Conservation (phyloP, 2,329 filamentous ascomycete genomes). For the Aspergillus ustus region DNA sequence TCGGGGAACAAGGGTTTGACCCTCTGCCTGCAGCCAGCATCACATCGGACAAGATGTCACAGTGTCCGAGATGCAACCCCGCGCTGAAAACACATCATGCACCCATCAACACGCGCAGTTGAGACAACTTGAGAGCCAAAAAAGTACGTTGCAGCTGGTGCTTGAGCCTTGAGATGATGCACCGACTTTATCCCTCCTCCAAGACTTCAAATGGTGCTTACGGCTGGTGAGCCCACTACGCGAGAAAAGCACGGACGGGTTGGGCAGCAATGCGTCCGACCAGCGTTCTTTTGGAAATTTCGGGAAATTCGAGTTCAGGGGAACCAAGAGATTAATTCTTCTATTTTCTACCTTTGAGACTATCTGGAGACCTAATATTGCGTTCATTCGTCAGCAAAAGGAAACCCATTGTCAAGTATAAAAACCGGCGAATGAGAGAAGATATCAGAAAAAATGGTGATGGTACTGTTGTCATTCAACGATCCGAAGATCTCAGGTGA, state of each 20-base stretch:
- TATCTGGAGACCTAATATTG: conserved; percentile 8
- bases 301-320: conserved; percentile 16
- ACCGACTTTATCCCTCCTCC: conserved; percentile 8
- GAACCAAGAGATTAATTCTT: conserved; percentile 9
- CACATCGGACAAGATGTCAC: conserved; percentile 15
- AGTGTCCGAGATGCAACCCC: conserved; percentile 9
- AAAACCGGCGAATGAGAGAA: conserved; percentile 22
- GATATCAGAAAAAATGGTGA: conserved; percentile 42
- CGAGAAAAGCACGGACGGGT: conserved; percentile 26
- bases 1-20: conserved; percentile 20
- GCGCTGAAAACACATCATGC: conserved; percentile 14
- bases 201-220: neutral
- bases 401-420: neutral
- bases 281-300: conserved; percentile 16
- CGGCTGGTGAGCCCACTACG: neutral
- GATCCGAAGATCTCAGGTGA: conserved; percentile 48
- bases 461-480: conserved; percentile 48
- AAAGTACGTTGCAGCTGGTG: neutral
- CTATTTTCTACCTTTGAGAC: conserved; percentile 11
- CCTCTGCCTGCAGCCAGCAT: conserved; percentile 14
- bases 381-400: conserved; percentile 13
- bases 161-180: neutral
- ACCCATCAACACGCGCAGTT: conserved; percentile 4
- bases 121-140: too few relatives aligned
- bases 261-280: conserved; percentile 40